These are phyloP conservation scores for Paecilomyces niveus DNA, from an alignment of 2,329 filamentous ascomycete species.

Conservation along the genomic window DNA sequence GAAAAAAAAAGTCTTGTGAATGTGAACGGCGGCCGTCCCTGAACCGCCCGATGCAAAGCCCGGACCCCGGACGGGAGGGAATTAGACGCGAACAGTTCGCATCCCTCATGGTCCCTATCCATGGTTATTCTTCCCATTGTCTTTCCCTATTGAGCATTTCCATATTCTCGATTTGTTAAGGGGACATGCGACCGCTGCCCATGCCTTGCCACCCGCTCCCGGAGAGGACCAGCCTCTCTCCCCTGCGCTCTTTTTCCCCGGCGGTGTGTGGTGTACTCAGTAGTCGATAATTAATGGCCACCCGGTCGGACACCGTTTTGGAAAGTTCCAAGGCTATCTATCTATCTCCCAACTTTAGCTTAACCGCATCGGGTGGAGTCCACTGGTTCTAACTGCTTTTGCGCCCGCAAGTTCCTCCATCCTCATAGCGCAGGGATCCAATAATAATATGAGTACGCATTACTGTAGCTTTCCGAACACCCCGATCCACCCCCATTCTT, in stretches of 20 bases:
- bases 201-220: no score
- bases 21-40: neutral
- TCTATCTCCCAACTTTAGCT: neutral
- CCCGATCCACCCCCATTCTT: neutral
- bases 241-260: no score
- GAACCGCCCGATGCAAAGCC: neutral
- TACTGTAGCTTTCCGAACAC: neutral
- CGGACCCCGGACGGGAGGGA: neutral
- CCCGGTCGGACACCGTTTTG: neutral
- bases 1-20: neutral
- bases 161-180: neutral
- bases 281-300: neutral
- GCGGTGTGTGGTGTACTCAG: neutral
- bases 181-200: neutral
- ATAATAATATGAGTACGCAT: neutral
- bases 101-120: neutral
- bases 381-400: neutral
- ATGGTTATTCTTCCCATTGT: neutral
- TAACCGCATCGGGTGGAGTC: neutral
- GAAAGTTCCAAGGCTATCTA: neutral
- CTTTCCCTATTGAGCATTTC: neutral
- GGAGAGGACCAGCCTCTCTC: no score
- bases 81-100: neutral
- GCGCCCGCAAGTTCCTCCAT: neutral
- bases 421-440: neutral